Base-by-base conservation (phyloP, 495 filamentous ascomycete species). In the Massariosphaeria phaeospora region DNA sequence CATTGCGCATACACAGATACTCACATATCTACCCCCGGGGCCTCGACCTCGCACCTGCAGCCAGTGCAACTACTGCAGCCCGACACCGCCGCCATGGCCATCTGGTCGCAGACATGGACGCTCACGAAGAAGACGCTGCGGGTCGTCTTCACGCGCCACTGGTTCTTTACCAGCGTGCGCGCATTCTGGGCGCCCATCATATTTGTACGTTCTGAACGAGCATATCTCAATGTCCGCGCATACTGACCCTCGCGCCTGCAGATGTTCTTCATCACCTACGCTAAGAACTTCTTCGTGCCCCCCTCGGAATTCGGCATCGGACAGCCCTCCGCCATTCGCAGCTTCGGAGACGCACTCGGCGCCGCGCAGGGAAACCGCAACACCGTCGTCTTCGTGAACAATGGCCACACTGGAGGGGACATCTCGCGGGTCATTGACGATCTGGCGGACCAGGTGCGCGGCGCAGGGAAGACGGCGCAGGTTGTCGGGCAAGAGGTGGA, bases 341-440 rank as follows among this genome's bases (percentile, higher is more conserved):
- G 79, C 21, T 73, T 94, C 7, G 57, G 70, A 13, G 67, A 83
- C 48, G 85, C 78, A 1, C 67, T 94, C 18, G 62, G 62, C n/a
- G 65, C 66, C 9, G 73, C 81, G 3, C 47, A 50, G 9, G 73
- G 69, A 3, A 47, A 76, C 13, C 62, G 79, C 6, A 66, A 84
- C 36, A 87, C 72, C 15, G 70, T 95, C n/a, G 84, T 81, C n/a
- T 88, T 95, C 56, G 82, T 93, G 35, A 80, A 91, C 64, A 85
- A 79, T 70, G 85, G 86, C 21, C 74, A 84, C 33, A 69, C 67
- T 7, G 84, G 82, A 5, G 85, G 86, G 1, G 78, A 84, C 25
- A 89, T 95, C 46, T 78, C 85, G 48, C 71, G 73, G 13, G 80
- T 91, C 29, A 88, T 95, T 29, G 67, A 80, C 53, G 67, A 71